A percentile compares a stretch with the other conserved stretches of the same genome.
These are phyloP conservation scores for Mollisiaceae sp. DNA, from an alignment of 2,329 filamentous ascomycete genomes.

Conservation along the genomic window DNA sequence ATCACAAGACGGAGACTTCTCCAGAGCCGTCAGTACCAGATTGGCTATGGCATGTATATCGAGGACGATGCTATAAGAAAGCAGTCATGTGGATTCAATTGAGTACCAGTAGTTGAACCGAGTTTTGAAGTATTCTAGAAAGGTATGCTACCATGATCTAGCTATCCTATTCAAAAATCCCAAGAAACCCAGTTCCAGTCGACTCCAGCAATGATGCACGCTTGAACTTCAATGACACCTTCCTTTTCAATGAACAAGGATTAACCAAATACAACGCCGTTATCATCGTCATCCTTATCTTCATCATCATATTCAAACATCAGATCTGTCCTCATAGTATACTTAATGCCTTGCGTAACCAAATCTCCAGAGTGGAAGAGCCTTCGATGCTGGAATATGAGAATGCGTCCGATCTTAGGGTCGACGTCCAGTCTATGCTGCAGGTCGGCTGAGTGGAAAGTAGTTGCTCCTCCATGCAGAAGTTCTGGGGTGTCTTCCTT, in stretches of 20 bases:
- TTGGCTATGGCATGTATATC: too few relatives aligned
- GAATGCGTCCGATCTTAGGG: slow-evolving; percentile 60
- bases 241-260: neutral
- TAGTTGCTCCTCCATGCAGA: slow-evolving; percentile 53
- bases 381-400: slow-evolving; percentile 62
- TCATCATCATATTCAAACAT: slow-evolving; percentile 48
- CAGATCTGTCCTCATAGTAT: slow-evolving; percentile 61
- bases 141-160: too few relatives aligned
- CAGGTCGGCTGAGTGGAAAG: slow-evolving; percentile 54
- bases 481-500: slow-evolving; percentile 14
- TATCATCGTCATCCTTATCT: slow-evolving; percentile 7
- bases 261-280: slow-evolving; percentile 10
- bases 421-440: slow-evolving; percentile 56
- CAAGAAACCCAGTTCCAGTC: too few relatives aligned
- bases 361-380: slow-evolving; percentile 60
- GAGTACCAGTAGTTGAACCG: too few relatives aligned
- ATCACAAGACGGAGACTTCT: too few relatives aligned
- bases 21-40: too few relatives aligned
- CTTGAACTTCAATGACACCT: neutral
- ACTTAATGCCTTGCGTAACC: slow-evolving; percentile 58
- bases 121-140: too few relatives aligned
- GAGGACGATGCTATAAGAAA: too few relatives aligned
- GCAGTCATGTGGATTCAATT: too few relatives aligned
- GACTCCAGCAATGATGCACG: too few relatives aligned
- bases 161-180: too few relatives aligned